Conservation (phyloP, 2,329 filamentous ascomycete species). For the Phoma sp. region DNA sequence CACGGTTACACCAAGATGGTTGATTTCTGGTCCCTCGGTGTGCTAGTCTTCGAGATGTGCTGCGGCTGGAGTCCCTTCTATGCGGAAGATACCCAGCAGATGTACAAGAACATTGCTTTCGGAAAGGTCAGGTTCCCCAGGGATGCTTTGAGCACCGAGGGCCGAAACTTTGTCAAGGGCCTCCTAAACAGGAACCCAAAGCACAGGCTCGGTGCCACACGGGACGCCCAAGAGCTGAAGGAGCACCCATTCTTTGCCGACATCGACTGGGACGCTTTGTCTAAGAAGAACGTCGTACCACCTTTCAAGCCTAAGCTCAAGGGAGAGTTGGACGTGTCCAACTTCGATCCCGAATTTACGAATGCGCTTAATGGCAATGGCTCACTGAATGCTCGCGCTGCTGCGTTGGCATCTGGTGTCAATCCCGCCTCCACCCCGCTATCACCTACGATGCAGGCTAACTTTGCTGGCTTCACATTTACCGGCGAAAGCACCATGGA, state of each 20-base stretch:
- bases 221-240: slow-evolving; percentile 94
- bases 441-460: slow-evolving; percentile 94
- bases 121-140: slow-evolving; percentile 96
- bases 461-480: slow-evolving; percentile 98
- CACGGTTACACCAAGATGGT: slow-evolving; percentile 99
- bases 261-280: slow-evolving; percentile 87
- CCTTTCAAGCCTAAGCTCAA: slow-evolving; percentile 98
- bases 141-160: slow-evolving; percentile 92
- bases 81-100: slow-evolving; percentile 98
- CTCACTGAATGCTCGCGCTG: slow-evolving; percentile 89
- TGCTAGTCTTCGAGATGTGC: slow-evolving; percentile 99
- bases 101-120: slow-evolving; percentile 99
- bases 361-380: slow-evolving; percentile 86
- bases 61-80: slow-evolving; percentile 99
- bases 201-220: slow-evolving; percentile 87
- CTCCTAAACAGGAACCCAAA: slow-evolving; percentile 96
- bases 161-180: slow-evolving; percentile 97
- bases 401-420: slow-evolving; percentile 79
- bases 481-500: slow-evolving; percentile 98
- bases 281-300: slow-evolving; percentile 90
- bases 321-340: slow-evolving; percentile 94
- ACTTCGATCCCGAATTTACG: slow-evolving; percentile 98
- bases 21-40: slow-evolving; percentile 98
- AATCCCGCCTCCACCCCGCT: slow-evolving; percentile 90
- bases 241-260: slow-evolving; percentile 93